Conservation (phyloP, 2,329 filamentous ascomycete genomes). For the Diaporthe nobilis region DNA sequence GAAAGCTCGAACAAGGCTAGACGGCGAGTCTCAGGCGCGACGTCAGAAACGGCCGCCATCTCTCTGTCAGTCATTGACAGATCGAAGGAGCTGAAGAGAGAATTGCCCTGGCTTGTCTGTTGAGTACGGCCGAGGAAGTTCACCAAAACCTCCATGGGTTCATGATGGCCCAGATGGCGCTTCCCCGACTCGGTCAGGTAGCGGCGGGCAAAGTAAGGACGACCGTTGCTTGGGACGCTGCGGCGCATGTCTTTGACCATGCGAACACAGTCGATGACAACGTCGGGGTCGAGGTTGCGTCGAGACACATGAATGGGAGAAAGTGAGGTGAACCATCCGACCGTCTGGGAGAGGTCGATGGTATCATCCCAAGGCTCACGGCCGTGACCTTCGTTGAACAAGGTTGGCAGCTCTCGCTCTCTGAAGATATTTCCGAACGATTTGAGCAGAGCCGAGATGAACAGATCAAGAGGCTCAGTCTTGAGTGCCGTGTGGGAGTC, state of each 20-base stretch:
- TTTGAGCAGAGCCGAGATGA: conserved; percentile 9
- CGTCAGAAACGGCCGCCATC: not conserved
- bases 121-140: conserved; percentile 21
- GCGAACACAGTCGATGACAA: not conserved
- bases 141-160: not conserved
- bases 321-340: conserved; percentile 22
- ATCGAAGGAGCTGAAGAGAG: conserved; percentile 1
- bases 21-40: conserved; percentile 11
- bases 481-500: conserved; percentile 10
- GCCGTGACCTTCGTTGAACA: conserved; percentile 18
- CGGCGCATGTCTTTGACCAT: conserved; percentile 15
- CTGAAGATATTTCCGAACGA: not conserved
- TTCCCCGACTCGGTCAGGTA: conserved; percentile 11
- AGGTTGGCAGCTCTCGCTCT: not conserved
- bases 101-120: not conserved
- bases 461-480: conserved; percentile 1
- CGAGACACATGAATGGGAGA: conserved; percentile 9
- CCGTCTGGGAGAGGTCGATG: not conserved
- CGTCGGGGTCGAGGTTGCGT: not conserved
- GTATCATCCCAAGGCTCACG: conserved; percentile 11
- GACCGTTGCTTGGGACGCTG: conserved; percentile 2
- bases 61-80: not conserved
- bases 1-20: conserved; percentile 14
- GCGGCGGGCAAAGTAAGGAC: conserved; percentile 10
- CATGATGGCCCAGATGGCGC: not conserved